These are phyloP conservation scores for Polytrichum commune DNA, from an alignment of 225 moss, liverwort and hornwort genomes.

Conservation along the genomic window DNA sequence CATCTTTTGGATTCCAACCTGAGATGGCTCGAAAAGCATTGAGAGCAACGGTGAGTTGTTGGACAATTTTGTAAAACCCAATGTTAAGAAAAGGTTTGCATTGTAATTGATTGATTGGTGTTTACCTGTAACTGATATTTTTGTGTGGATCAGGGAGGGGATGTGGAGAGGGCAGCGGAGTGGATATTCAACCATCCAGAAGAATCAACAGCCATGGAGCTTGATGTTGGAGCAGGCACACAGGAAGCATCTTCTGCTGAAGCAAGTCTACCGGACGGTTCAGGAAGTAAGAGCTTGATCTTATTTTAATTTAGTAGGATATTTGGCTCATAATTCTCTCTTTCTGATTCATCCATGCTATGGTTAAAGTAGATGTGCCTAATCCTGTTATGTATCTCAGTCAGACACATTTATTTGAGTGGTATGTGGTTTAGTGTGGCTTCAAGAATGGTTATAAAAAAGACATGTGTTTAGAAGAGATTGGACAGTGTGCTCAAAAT, in stretches of 20 bases:
- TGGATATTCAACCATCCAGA: conserved; percentile 89
- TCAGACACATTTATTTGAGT: too few species aligned
- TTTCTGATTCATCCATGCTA: too few species aligned
- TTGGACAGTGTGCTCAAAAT: too few species aligned
- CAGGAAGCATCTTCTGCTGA: conserved; percentile 34
- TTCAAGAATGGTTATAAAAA: too few species aligned
- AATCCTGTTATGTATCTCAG: too few species aligned
- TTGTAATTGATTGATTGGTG: background rate
- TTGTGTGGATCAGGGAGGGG: conserved; percentile 63
- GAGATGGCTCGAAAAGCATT: conserved; percentile 83
- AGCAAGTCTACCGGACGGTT: conserved; percentile 63
- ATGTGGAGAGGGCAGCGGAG: conserved; percentile 93
- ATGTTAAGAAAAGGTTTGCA: background rate
- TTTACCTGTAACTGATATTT: background rate
- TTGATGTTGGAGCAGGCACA: conserved; percentile 61
- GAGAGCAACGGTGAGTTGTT: conserved; percentile 58
- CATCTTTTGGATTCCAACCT: conserved; percentile 73
- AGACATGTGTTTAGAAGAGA: too few species aligned
- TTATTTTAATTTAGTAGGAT: background rate
- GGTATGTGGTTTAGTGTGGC: too few species aligned
- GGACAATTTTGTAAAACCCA: background rate
- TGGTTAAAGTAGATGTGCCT: too few species aligned
- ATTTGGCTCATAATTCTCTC: too few species aligned
- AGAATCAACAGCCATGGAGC: conserved; percentile 79
- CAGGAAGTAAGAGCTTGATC: conserved; percentile 59